These are phyloP conservation scores for Chrysoporthe austroafricana DNA, from an alignment of 2,329 filamentous ascomycete genomes.

Conservation along the genomic window DNA sequence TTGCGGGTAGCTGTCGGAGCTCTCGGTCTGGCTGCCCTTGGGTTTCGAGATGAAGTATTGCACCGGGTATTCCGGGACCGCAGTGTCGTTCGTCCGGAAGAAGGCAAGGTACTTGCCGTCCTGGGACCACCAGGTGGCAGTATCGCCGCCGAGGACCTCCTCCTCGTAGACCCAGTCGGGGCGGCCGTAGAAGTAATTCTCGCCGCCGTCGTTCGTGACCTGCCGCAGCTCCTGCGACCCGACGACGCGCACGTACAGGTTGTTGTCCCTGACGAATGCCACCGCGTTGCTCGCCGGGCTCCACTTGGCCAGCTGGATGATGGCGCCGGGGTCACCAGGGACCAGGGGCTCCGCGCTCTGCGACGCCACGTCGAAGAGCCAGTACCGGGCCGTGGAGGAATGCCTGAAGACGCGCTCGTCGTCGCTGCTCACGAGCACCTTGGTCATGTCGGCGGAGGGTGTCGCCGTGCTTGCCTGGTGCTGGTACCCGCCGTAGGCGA, in stretches of 20 bases:
- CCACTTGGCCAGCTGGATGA: conserved; percentile 86
- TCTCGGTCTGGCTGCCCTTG: conserved; percentile 70
- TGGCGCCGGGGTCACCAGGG: conserved; percentile 63
- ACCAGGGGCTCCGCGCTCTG: conserved; percentile 80
- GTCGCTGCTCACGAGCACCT: conserved; percentile 80
- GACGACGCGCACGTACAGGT: conserved; percentile 77
- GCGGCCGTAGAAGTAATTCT: conserved; percentile 90
- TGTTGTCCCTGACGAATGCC: conserved; percentile 89
- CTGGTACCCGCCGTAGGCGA: conserved; percentile 60
- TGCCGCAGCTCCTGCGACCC: conserved; percentile 62
- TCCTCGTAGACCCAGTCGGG: conserved; percentile 97
- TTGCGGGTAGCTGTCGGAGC: conserved; percentile 89
- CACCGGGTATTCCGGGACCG: conserved; percentile 87
- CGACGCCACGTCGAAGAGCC: conserved; percentile 85
- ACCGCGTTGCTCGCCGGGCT: conserved; percentile 85
- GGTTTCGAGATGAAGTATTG: conserved; percentile 92
- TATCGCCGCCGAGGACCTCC: conserved; percentile 79
- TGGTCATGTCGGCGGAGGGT: conserved; percentile 83
- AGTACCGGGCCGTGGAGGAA: conserved; percentile 85
- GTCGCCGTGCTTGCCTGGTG: conserved; percentile 65
- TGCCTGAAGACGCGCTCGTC: conserved; percentile 82
- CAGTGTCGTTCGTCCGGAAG: conserved; percentile 89
- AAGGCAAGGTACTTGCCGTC: conserved; percentile 91
- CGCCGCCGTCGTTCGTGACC: conserved; percentile 85
- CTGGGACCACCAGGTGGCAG: conserved; percentile 92